A percentile compares a stretch with the other conserved stretches of the same genome.
These are phyloP conservation scores for Mycena metata DNA, from an alignment of 768 basidiomycete species.

Conservation along the genomic window DNA sequence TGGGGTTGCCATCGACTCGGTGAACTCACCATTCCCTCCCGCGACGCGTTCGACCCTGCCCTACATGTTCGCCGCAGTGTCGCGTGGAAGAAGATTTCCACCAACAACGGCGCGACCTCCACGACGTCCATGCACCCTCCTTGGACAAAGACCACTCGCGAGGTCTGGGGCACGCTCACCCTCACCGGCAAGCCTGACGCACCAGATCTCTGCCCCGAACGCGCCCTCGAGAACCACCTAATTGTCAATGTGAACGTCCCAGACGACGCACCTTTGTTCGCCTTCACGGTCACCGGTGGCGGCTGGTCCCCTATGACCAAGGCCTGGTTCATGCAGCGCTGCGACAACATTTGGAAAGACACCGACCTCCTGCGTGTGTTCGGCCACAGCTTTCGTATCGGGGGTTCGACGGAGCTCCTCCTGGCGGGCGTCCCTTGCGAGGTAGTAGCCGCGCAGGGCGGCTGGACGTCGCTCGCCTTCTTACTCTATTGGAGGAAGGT, in stretches of 20 bases:
- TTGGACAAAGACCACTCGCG: slow-evolving; percentile 50
- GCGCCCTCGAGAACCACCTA: background rate
- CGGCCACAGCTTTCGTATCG: slow-evolving; percentile 47
- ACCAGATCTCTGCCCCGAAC: slow-evolving; percentile 26
- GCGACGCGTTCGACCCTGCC: background rate
- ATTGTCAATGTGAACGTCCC: background rate
- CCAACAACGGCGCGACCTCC: slow-evolving; percentile 3
- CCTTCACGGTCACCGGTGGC: background rate
- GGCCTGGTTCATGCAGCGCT: too few species aligned
- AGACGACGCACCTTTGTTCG: background rate
- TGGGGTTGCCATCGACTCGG: slow-evolving; percentile 11
- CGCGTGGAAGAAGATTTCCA: background rate
- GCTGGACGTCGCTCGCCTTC: slow-evolving; percentile 53
- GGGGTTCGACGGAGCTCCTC: slow-evolving; percentile 49
- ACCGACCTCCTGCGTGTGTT: background rate
- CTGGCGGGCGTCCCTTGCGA: slow-evolving; percentile 47
- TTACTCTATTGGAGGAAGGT: slow-evolving; percentile 50
- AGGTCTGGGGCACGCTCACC: too few species aligned
- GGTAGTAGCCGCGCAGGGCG: slow-evolving; percentile 45
- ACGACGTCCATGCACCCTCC: slow-evolving; percentile 44
- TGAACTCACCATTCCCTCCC: slow-evolving; percentile 4
- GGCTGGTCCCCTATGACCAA: background rate
- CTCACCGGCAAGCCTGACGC: slow-evolving; percentile 30
- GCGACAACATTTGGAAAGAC: background rate
- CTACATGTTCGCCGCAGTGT: background rate